Percentiles rank a stretch among this genome's conserved stretches.
These are phyloP conservation scores for Talaromyces proteolyticus DNA, from an alignment of 495 filamentous ascomycete species.

Conservation along the genomic window DNA sequence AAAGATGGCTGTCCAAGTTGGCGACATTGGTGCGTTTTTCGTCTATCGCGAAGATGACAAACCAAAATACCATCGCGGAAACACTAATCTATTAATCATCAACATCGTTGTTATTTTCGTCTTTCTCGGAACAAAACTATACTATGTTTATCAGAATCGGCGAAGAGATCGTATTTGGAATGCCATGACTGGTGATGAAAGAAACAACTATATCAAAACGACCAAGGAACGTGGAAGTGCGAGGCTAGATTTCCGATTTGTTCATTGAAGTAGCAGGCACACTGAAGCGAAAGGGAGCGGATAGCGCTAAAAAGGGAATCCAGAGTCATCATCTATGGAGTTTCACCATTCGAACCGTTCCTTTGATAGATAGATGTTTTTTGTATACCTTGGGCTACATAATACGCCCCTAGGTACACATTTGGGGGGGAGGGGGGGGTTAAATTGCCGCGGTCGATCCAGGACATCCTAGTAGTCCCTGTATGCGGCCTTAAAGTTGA, in stretches of 20 bases:
- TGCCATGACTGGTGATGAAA: constrained; percentile 23
- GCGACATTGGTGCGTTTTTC: constrained; percentile 44
- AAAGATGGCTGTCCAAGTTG: constrained; percentile 40
- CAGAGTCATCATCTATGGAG: no score
- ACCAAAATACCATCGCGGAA: constrained; percentile 45
- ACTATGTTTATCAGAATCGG: constrained; percentile 28
- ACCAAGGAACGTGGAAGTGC: constrained; percentile 28
- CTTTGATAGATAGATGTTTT: no score
- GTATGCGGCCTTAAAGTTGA: no score
- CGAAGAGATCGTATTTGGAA: constrained; percentile 23
- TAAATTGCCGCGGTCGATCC: no score
- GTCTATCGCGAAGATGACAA: constrained; percentile 52
- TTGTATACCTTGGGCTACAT: no score
- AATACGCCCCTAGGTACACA: no score
- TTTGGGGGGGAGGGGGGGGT: no score
- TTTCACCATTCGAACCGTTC: no score
- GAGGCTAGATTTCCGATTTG: constrained; percentile 35
- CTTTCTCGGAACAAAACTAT: constrained; percentile 24
- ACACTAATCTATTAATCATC: constrained; percentile 39
- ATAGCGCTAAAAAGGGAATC: no score
- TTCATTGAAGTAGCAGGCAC: no score
- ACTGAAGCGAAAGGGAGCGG: no score
- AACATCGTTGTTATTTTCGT: constrained; percentile 31
- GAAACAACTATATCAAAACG: constrained; percentile 17
- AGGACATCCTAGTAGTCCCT: no score